Percentiles rank a stretch among this genome's conserved stretches.
phyloP scores from a whole-genome alignment of 345 rosid species.

The Nephelium lappaceum region DNA sequence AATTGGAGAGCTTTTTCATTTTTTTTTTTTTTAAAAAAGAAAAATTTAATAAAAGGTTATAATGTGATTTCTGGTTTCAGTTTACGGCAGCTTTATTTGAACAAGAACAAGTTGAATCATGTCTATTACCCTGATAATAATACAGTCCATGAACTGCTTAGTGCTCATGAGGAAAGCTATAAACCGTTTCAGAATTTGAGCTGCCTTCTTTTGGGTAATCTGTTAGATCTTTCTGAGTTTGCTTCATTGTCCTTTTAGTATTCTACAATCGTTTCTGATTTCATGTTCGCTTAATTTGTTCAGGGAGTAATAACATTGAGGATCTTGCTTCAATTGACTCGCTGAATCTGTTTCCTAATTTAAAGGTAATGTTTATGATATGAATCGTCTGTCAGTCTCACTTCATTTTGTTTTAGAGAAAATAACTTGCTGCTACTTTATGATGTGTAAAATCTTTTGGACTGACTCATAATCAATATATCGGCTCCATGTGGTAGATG shows the following conservation, averaged over 20 bases:
- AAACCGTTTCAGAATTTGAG: constrained; percentile 64
- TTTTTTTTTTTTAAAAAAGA: too few species aligned
- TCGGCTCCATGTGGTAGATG: neutral
- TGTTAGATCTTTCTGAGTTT: constrained; percentile 8
- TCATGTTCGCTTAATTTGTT: neutral
- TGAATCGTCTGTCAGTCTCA: constrained; percentile 8
- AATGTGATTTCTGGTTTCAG: constrained; percentile 41
- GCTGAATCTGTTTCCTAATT: constrained; percentile 63
- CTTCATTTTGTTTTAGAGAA: constrained; percentile 1
- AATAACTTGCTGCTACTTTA: neutral
- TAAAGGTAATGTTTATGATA: constrained; percentile 59
- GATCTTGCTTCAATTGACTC: constrained; percentile 71
- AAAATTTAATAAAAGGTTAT: constrained; percentile 5
- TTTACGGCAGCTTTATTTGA: constrained; percentile 86
- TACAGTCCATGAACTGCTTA: constrained; percentile 24
- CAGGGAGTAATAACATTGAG: constrained; percentile 71
- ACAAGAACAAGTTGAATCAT: constrained; percentile 67
- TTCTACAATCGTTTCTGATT: constrained; percentile 17
- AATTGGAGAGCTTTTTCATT: neutral
- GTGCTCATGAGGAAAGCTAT: constrained; percentile 34
- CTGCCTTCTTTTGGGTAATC: constrained; percentile 85
- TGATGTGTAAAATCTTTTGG: neutral
- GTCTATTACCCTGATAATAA: constrained; percentile 52
- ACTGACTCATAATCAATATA: neutral
- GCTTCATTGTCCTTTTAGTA: neutral